Evolutionary conservation across 768 basidiomycete genomes (phyloP).

Genomic region (Suillus cothurnatus): DNA sequence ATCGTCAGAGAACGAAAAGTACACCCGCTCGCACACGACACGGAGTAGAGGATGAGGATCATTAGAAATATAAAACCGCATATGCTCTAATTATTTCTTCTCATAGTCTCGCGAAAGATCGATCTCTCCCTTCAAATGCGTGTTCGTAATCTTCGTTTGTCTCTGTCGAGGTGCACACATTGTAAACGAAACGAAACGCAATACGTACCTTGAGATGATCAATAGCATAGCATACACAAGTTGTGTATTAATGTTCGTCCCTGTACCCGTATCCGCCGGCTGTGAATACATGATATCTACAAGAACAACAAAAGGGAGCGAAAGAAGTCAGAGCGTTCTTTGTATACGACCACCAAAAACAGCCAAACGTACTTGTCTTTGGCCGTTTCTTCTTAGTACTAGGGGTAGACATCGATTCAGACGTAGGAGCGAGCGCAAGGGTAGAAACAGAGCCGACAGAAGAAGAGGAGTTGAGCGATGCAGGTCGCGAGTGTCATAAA

Average conservation of each 20-base stretch:
- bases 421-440: constrained; percentile 36
- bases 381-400: constrained; percentile 54
- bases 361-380: constrained; percentile 64
- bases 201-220: constrained; percentile 69
- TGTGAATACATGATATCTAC: constrained; percentile 83
- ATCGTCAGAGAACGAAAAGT: neutral
- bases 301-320: too few species aligned
- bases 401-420: neutral
- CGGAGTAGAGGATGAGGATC: neutral
- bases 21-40: neutral
- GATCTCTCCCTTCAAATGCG: constrained; percentile 84
- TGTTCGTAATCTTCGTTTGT: constrained; percentile 83
- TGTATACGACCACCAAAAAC: too few species aligned
- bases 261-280: constrained; percentile 82
- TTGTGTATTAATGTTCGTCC: constrained; percentile 83
- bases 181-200: neutral
- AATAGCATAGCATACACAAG: constrained; percentile 83
- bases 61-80: neutral
- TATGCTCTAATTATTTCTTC: constrained; percentile 3
- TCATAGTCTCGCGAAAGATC: constrained; percentile 80
- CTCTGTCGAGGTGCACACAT: constrained; percentile 61
- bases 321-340: constrained; percentile 17
- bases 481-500: constrained; percentile 76
- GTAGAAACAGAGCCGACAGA: constrained; percentile 11
- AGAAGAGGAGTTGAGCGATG: constrained; percentile 35